phyloP scores from a whole-genome alignment of 2,329 filamentous ascomycete species.

The Bimuria novae-zelandiae region DNA sequence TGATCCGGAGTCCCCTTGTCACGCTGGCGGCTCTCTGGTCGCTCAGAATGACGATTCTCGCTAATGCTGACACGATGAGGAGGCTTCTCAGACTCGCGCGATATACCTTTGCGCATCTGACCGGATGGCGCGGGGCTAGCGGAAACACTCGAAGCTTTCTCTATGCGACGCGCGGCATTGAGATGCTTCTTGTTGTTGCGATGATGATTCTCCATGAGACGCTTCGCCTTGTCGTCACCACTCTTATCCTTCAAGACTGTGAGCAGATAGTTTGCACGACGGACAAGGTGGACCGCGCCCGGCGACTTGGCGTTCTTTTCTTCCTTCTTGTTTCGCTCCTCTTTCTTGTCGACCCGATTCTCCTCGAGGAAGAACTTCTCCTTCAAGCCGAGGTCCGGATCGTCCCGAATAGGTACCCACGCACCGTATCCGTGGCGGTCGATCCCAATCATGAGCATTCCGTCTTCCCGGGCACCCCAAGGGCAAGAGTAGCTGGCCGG shows the following conservation, averaged over 20 bases:
- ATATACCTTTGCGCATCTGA: conserved; percentile 39
- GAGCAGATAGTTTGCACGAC: conserved; percentile 90
- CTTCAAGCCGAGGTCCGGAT: conserved; percentile 78
- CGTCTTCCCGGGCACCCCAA: conserved; percentile 93
- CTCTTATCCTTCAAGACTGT: conserved; percentile 92
- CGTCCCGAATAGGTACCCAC: conserved; percentile 93
- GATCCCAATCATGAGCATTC: conserved; percentile 95
- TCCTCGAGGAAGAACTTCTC: conserved; percentile 98
- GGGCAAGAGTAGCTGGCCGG: conserved; percentile 86
- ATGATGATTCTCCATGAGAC: conserved; percentile 87
- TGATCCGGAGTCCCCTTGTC: conserved; percentile 32
- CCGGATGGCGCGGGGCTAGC: conserved; percentile 69
- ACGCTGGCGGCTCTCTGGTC: conserved; percentile 37
- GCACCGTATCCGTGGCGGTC: conserved; percentile 92
- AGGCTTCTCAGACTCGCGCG: conserved; percentile 45
- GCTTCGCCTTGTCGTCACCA: conserved; percentile 73
- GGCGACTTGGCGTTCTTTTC: conserved; percentile 80
- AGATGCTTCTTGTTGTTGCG: conserved; percentile 83
- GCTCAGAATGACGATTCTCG: conserved; percentile 42
- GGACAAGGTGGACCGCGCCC: conserved; percentile 95
- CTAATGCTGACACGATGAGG: conserved; percentile 44
- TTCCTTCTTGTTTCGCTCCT: conserved; percentile 79
- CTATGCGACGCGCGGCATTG: conserved; percentile 62
- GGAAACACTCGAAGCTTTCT: conserved; percentile 64
- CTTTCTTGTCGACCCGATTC: conserved; percentile 97